Evolutionary conservation across 352 stramenopile species (phyloP), one percentile per base, ranked within the genome.

Genomic region (Pythium guiyangense): DNA sequence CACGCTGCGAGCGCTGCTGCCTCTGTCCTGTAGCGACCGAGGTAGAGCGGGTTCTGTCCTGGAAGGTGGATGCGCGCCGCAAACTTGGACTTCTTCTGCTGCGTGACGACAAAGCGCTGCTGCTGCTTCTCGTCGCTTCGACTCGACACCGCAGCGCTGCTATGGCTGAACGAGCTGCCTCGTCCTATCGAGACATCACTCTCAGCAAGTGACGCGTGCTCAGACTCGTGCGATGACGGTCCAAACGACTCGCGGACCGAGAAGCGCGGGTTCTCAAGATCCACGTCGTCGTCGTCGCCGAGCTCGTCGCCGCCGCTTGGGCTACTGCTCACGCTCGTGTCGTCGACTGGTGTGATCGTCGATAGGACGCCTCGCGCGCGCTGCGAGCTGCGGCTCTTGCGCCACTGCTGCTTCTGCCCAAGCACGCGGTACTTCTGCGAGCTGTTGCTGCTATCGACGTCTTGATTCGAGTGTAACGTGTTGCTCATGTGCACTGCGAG

Each of bases 21-120:
- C 69, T 88, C 74, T 35, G 64, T 88, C 54, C 77, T 78, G 65
- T 84, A 90, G 31, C 80, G 67, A 3, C 80, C 80, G 6, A 90
- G 51, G 40, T 90, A 89, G 11, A 90, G 66, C 31, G 76, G 78
- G 12, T 88, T 90, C 22, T 64, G 78, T 0, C 77, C 78, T 9
- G 67, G 62, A 22, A 89, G 52, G 51, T 86, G 69, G 29, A 90
- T 61, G 35, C 81, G 80, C 44, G 80, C 80, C 3, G 71, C 70
- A 57, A 76, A 88, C 39, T 73, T 84, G 47, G 66, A 73, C 18
- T 86, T 84, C 63, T 66, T 79, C 57, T 90, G 76, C 18, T 62
- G 64, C 10, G 77, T 86, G 44, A 87, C 55, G 22, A 82, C 61
- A 47, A 83, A 86, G 14, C 72, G 22, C 22, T 22, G 22, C 22